These are phyloP conservation scores for Diospyros kaki DNA, from an alignment of 148 eudicot genomes.

Conservation along the genomic window DNA sequence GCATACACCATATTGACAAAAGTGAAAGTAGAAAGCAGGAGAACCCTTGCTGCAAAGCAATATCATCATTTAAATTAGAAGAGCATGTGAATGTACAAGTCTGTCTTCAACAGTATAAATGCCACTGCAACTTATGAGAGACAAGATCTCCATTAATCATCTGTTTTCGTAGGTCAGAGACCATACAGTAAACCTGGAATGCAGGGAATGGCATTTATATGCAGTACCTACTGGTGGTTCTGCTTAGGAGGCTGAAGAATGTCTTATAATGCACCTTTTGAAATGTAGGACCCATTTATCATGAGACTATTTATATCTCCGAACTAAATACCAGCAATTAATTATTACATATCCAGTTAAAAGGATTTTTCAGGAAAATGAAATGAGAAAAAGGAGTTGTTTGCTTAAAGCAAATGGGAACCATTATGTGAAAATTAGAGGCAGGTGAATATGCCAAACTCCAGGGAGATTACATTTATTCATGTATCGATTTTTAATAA, in stretches of 20 bases:
- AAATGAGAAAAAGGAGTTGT: too few species aligned
- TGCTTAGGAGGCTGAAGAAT: not conserved
- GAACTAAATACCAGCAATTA: too few species aligned
- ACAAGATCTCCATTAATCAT: not conserved
- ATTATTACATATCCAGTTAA: too few species aligned
- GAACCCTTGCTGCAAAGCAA: not conserved
- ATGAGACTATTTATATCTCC: too few species aligned
- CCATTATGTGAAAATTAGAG: too few species aligned
- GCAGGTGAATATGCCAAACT: too few species aligned
- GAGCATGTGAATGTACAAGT: not conserved
- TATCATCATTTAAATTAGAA: not conserved
- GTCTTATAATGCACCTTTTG: not conserved
- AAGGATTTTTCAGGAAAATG: too few species aligned
- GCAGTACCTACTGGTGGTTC: not conserved
- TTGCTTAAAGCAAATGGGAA: too few species aligned
- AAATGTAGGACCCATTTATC: not conserved
- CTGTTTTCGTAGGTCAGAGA: not conserved
- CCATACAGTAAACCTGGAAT: not conserved
- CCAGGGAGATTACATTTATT: too few species aligned
- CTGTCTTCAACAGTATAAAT: not conserved
- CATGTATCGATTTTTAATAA: too few species aligned
- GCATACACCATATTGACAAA: not conserved
- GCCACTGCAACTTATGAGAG: not conserved
- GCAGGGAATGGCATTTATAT: not conserved
- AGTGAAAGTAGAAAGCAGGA: not conserved